Evolutionary conservation across 306 rosid species (phyloP).

Genomic region (Mucuna pruriens): DNA sequence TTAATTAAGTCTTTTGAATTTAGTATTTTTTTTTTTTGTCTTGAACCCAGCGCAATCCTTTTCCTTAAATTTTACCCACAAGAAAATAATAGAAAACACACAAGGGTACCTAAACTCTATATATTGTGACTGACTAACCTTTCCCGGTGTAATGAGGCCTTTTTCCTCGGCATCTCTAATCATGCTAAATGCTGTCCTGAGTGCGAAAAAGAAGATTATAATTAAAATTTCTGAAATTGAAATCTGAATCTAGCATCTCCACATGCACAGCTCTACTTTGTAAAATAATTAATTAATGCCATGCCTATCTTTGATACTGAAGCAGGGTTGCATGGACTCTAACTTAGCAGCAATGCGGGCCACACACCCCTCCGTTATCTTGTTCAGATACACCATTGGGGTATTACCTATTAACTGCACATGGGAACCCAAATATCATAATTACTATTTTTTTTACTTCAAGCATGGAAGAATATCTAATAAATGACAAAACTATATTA

Average conservation of each 20-base stretch:
- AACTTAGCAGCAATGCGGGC: constrained; percentile 89
- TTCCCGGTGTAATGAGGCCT: constrained; percentile 75
- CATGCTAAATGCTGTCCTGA: constrained; percentile 73
- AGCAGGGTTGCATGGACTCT: constrained; percentile 81
- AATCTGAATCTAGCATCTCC: not conserved
- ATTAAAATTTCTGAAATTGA: not conserved
- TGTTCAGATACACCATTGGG: constrained; percentile 79
- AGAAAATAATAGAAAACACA: too few relatives aligned
- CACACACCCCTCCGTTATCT: constrained; percentile 72
- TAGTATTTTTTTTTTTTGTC: too few relatives aligned
- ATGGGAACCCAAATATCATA: not conserved
- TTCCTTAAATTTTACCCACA: too few relatives aligned
- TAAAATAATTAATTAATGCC: constrained; percentile 2
- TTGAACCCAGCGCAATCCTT: too few relatives aligned
- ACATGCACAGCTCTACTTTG: not conserved
- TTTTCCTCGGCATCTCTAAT: constrained; percentile 79
- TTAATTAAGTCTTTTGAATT: too few relatives aligned
- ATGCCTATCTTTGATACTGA: constrained; percentile 85
- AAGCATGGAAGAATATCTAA: not conserved
- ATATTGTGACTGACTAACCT: too few relatives aligned
- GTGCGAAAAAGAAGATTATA: not conserved
- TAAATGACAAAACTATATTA: constrained; percentile 31
- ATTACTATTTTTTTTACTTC: not conserved
- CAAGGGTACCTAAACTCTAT: too few relatives aligned
- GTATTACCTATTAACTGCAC: constrained; percentile 82